Evolutionary conservation across 495 filamentous ascomycete species (phyloP).

Genomic region (Lasiosphaeriaceae sp.): DNA sequence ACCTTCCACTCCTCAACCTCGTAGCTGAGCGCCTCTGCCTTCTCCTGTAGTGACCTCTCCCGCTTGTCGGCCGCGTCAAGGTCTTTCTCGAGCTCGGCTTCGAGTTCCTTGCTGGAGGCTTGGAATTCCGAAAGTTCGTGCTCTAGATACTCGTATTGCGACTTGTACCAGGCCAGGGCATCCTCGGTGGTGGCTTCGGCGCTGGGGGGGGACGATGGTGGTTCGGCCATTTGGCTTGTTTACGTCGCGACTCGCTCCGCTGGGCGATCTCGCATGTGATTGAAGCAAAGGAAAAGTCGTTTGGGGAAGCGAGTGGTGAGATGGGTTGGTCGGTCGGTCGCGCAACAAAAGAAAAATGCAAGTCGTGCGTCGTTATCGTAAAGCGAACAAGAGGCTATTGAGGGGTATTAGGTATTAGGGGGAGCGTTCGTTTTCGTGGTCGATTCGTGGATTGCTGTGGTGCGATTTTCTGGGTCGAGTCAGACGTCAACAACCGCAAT

Average conservation of each 20-base stretch:
- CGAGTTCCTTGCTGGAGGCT: slow-evolving; percentile 85
- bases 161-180: slow-evolving; percentile 86
- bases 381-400: neutral
- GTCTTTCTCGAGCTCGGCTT: slow-evolving; percentile 93
- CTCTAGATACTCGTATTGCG: slow-evolving; percentile 91
- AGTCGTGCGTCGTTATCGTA: slow-evolving; percentile 15
- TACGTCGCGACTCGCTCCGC: slow-evolving; percentile 14
- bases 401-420: neutral
- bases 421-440: too few relatives aligned
- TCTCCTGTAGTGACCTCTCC: slow-evolving; percentile 79
- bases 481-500: slow-evolving; percentile 15
- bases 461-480: slow-evolving; percentile 9
- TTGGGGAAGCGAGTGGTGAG: slow-evolving; percentile 9
- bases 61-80: slow-evolving; percentile 92
- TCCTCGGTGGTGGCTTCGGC: slow-evolving; percentile 59
- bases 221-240: slow-evolving; percentile 52
- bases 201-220: slow-evolving; percentile 59
- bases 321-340: slow-evolving; percentile 15
- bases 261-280: slow-evolving; percentile 26
- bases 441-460: slow-evolving; percentile 4
- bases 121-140: slow-evolving; percentile 92
- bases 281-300: slow-evolving; percentile 9
- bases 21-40: slow-evolving; percentile 75
- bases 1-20: slow-evolving; percentile 99
- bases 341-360: slow-evolving; percentile 12